These are phyloP conservation scores for Cladosporium colombiae DNA, from an alignment of 2,329 filamentous ascomycete species.

Conservation along the genomic window DNA sequence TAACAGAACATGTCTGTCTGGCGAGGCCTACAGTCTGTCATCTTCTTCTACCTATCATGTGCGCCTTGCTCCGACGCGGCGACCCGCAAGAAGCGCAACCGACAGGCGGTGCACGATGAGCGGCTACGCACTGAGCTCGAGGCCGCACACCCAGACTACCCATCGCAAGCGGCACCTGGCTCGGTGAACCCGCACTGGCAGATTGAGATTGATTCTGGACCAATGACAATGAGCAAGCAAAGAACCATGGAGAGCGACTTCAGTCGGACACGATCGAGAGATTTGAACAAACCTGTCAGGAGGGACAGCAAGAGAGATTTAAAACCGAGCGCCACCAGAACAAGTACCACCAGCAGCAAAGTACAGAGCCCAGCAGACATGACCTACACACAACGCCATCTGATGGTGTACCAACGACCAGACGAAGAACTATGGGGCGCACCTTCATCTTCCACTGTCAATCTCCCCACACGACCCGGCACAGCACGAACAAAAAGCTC, in stretches of 20 bases:
- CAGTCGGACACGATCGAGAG: conserved; percentile 13
- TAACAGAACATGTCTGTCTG: conserved; percentile 39
- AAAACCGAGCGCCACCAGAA: conserved; percentile 58
- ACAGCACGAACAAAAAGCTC: conserved; percentile 22
- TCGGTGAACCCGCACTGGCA: conserved; percentile 87
- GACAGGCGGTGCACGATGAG: conserved; percentile 68
- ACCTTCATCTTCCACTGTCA: conserved; percentile 25
- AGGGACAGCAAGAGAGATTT: conserved; percentile 59
- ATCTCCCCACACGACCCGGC: conserved; percentile 13
- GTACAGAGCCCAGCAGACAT: conserved; percentile 30
- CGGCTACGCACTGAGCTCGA: conserved; percentile 61
- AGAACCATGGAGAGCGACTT: conserved; percentile 16
- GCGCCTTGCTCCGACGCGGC: conserved; percentile 74
- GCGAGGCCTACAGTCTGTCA: conserved; percentile 66
- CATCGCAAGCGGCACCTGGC: conserved; percentile 75
- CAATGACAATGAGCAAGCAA: conserved; percentile 52
- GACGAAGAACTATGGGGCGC: conserved; percentile 85
- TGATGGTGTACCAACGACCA: conserved; percentile 65
- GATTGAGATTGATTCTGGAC: conserved; percentile 82
- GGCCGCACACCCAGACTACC: conserved; percentile 70
- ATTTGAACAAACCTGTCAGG: conserved; percentile 17
- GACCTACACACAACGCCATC: conserved; percentile 16
- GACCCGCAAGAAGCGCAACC: conserved; percentile 69
- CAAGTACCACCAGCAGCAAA: conserved; percentile 46
- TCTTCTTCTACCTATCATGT: conserved; percentile 77